Percentiles rank a stretch among this genome's conserved stretches.
These are phyloP conservation scores for Carex littledalei DNA, from an alignment of 176 grass and related monocot species.

Conservation along the genomic window DNA sequence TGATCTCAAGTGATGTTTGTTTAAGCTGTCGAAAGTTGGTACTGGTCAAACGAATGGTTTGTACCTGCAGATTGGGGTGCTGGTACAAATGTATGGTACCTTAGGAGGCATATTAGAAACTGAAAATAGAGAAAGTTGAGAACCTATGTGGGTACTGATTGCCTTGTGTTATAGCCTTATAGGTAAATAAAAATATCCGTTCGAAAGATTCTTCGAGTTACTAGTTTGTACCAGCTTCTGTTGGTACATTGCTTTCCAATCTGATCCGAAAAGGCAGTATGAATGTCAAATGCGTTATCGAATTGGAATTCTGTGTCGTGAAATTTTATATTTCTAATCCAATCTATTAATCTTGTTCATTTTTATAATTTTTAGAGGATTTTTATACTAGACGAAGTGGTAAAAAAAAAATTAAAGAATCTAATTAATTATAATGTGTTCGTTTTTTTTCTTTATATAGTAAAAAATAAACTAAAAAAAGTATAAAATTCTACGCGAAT, in stretches of 20 bases:
- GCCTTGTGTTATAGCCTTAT: background rate
- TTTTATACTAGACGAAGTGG: too few relatives aligned
- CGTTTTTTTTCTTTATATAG: too few relatives aligned
- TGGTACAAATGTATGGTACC: background rate
- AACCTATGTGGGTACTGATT: background rate
- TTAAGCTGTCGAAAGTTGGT: background rate
- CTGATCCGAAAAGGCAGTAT: too few relatives aligned
- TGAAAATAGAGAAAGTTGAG: background rate
- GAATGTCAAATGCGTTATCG: too few relatives aligned
- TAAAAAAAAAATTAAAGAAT: too few relatives aligned
- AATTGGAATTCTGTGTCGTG: too few relatives aligned
- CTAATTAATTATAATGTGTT: too few relatives aligned
- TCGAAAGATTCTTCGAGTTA: background rate
- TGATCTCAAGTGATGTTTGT: background rate
- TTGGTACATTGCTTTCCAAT: background rate
- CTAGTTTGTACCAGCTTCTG: background rate
- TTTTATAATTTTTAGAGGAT: too few relatives aligned
- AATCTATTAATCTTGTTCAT: too few relatives aligned
- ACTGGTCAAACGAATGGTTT: background rate
- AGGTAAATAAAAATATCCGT: background rate
- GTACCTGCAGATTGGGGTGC: background rate
- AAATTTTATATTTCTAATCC: too few relatives aligned
- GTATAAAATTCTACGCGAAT: too few relatives aligned
- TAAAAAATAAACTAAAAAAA: too few relatives aligned
- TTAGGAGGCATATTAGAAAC: background rate